Base-by-base conservation (phyloP, 1,284 basidiomycete species). In the Moesziomyces parantarcticus region DNA sequence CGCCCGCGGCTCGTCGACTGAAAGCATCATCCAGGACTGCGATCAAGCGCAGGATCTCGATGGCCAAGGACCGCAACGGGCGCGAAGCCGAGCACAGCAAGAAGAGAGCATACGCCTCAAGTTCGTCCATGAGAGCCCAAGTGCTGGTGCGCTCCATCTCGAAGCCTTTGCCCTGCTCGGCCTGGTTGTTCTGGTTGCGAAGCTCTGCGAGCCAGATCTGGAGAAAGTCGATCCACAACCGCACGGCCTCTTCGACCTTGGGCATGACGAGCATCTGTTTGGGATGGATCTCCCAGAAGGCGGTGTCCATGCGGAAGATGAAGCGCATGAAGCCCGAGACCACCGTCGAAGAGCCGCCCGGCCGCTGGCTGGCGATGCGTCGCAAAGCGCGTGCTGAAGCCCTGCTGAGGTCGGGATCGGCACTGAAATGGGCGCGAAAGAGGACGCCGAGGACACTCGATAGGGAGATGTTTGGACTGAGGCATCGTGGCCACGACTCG, bases 401-500 rank as follows among this genome's bases (percentile, higher is more conserved):
- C 25, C 91, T 89, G 46, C 88, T 89, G 3, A 97, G 60, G n/a
- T 63, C 58, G 0, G 81, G 80, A 71, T 97, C 93, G 23, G 94
- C 89, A 75, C 95, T 94, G 40, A 93, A 88, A 22, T 93, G 88
- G 0, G 92, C 92, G 21, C 90, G 89, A 48, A 95, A 87, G 22
- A 97, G 88, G 85, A 94, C 90, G 70, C 93, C 90, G 51, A 94
- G 87, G 0, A 90, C 88, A 49, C 91, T 90, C 6, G 87, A 84
- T 54, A 91, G 84, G 10, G 83, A 54, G 87, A 84, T 52, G 44
- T 71, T 76, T 16, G 70, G 47, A 89, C 85, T 53, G 0, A 95
- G 86, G 70, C 90, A 91, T 9, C 93, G 89, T 0, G 94, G 95
- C 89, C 94, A 92, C 3, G 92, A 88, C 61, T 92, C 90, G 82